Conservation (phyloP, 345 rosid species). For the Mangifera indica region DNA sequence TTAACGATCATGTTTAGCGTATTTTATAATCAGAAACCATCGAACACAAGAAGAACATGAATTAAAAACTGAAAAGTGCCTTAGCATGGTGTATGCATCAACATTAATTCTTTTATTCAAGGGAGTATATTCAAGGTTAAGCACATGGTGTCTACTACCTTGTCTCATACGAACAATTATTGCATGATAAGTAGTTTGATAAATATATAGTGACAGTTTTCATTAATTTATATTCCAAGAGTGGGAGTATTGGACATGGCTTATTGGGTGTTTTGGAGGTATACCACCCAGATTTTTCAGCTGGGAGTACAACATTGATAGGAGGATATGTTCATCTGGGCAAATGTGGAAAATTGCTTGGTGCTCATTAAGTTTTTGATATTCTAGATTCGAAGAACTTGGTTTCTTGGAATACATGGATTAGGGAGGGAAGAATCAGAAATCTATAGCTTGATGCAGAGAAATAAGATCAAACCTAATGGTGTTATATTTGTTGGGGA, state of each 20-base stretch:
- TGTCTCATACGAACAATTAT: too few relatives aligned
- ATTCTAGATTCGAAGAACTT: constrained; percentile 24
- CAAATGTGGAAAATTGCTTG: constrained; percentile 32
- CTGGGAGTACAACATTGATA: constrained; percentile 33
- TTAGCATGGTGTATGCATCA: too few relatives aligned
- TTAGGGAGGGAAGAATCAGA: constrained; percentile 28
- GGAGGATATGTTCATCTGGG: constrained; percentile 37
- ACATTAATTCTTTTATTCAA: too few relatives aligned
- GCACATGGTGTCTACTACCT: too few relatives aligned
- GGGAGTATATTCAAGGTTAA: too few relatives aligned
- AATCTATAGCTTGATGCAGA: constrained; percentile 28
- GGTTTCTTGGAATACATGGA: constrained; percentile 41
- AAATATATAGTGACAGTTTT: constrained; percentile 29
- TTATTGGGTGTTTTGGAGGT: constrained; percentile 22
- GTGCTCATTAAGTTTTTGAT: constrained; percentile 36
- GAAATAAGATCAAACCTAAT: constrained; percentile 27
- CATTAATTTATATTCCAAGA: constrained; percentile 30
- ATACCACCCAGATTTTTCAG: constrained; percentile 17
- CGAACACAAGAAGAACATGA: too few relatives aligned
- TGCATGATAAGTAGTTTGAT: too few relatives aligned
- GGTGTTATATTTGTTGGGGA: constrained; percentile 32
- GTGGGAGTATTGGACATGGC: constrained; percentile 30
- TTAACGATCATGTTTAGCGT: too few relatives aligned
- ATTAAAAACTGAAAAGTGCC: too few relatives aligned
- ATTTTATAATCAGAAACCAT: too few relatives aligned